Evolutionary conservation across 208 protist species (phyloP), one percentile per base, ranked within the genome.

Genomic region (Leishmania arabica): DNA sequence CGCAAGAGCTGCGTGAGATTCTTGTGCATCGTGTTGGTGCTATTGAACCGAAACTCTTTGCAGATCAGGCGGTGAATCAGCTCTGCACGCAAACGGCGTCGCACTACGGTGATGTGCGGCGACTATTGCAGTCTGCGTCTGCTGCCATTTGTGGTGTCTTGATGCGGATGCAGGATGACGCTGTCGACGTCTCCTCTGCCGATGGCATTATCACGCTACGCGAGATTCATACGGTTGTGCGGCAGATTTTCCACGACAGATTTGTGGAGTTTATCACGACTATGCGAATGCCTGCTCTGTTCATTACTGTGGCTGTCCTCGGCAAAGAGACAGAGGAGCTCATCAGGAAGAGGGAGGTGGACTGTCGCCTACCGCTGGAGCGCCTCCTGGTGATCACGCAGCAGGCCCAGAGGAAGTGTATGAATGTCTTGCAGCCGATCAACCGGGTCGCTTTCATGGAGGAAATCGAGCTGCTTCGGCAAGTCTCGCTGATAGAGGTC

Each of bases 21-120:
- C 60, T 98, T 45, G 49, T 87, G 40, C 80, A 82, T 65, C 89
- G 95, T 47, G 85, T 96, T 8, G 75, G 86, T 54, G 49, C 77
- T 4, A 97, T 97, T 53, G 77, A 88, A 73, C 92, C 92, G 54
- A 91, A 89, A 54, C 85, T 97, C n/a, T 96, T 98, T 87, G 62
- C 88, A 0, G 90, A 97, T 58, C 90, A 93, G 73, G 95, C 95
- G 9, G 81, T 96, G 31, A 93, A 93, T 53, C 85, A 93, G 78
- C 77, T 98, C 19, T 98, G 95, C 84, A 90, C 94, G 53, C 93
- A 97, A 82, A 96, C 90, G 8, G 93, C 95, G 58, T 92, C 90
- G 6, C 95, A 98, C 66, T 95, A 95, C 82, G 95, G 95, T n/a
- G 95, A 98, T 80, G 95, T 95, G n/a, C 86, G 95, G 68, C 87